Evolutionary conservation across 1,139 yeast genomes (phyloP), one percentile per base, ranked within the genome.

Genomic region (Yamadazyma atlantica): DNA sequence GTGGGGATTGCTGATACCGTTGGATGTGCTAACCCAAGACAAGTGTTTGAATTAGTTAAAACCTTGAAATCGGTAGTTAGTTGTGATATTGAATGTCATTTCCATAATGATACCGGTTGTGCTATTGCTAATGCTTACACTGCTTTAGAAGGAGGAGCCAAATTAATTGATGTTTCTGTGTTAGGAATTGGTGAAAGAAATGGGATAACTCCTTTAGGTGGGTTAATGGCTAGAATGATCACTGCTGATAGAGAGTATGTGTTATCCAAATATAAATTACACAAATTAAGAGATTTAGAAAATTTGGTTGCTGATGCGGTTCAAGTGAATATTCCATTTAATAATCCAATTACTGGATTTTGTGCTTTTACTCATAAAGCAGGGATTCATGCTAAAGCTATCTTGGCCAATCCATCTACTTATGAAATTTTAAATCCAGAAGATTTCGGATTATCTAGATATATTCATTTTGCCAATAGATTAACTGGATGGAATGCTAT

Each of bases 311-410:
- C 97, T 38, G 96, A 90, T 49, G 95, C 97, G 22, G 97, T 92
- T 39, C 95, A 88, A 68, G 96, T 92, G 46, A 90, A 90, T 66
- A 81, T 92, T 58, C 98, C 98, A 45, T 92, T 92, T 77, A 92
- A 92, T 79, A 92, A 92, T 73, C 97, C 97, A 53, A 89, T 92
- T 64, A 92, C 98, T 35, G 98, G 98, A 39, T 92, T 92, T 83
- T 92, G 97, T 75, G 98, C 98, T 38, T 92, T 92, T 72, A 92
- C 98, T 40, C 98, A 92, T 76, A 92, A 92, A 78, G 98, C 98
- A 40, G 98, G 98, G 72, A 90, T 92, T 58, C 98, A 92, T 63
- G 97, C 98, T 57, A 92, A 92, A 78, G 97, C 97, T 42, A 92
- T 92, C 55, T 80, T 92, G 54, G 98, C 98, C 45, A 92, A 92